These are phyloP conservation scores for Schrenkiella parvula DNA, from an alignment of 345 rosid species.

Conservation along the genomic window DNA sequence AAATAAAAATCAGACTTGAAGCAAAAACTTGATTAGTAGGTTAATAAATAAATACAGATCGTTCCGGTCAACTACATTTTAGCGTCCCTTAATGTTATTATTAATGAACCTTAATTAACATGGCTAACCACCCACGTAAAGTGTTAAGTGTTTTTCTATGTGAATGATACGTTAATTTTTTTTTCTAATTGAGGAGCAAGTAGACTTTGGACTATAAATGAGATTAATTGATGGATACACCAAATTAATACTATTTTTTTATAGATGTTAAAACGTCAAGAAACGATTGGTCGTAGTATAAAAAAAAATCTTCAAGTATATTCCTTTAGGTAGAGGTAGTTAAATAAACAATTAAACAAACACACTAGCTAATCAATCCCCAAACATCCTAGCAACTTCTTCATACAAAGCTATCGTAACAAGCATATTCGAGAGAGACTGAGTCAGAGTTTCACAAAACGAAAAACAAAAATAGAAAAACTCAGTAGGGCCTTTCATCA, in stretches of 20 bases:
- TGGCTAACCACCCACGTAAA: slow-evolving; percentile 15
- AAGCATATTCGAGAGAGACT: not conserved
- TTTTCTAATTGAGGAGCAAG: not conserved
- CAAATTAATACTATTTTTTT: not conserved
- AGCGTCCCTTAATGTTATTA: slow-evolving; percentile 10
- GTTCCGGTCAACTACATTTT: slow-evolving; percentile 30
- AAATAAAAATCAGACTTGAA: not conserved
- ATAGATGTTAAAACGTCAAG: not conserved
- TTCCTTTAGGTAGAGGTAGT: not conserved
- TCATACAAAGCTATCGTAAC: not conserved
- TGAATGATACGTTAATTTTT: not conserved
- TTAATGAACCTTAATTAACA: slow-evolving; percentile 1
- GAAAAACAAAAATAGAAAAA: not conserved
- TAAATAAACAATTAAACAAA: not conserved
- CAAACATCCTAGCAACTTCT: not conserved
- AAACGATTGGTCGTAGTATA: not conserved
- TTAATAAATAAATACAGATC: slow-evolving; percentile 6
- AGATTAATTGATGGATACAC: not conserved
- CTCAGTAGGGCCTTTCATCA: not conserved
- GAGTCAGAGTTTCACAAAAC: slow-evolving; percentile 16
- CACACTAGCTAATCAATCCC: not conserved
- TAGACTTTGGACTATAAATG: not conserved
- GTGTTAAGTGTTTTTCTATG: not conserved
- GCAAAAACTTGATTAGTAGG: slow-evolving; percentile 15
- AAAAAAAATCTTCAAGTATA: not conserved